Evolutionary conservation across 306 rosid genomes (phyloP).

Genomic region (Astragalus membranaceus): DNA sequence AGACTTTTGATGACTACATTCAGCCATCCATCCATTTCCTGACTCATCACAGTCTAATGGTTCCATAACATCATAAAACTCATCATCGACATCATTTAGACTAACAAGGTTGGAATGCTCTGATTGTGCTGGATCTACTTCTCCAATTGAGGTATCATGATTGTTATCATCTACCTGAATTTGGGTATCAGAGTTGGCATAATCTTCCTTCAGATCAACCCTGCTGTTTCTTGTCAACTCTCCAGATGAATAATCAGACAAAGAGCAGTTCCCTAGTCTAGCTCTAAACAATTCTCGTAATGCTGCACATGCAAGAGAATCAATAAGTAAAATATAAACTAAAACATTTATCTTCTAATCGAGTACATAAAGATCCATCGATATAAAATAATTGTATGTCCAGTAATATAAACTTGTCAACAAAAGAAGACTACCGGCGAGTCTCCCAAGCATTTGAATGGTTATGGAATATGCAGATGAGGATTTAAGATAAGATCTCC

Average conservation of each 20-base stretch:
- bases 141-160: constrained; percentile 26
- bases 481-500: constrained; percentile 76
- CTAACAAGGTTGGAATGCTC: constrained; percentile 48
- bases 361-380: not conserved
- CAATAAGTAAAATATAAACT: constrained; percentile 14
- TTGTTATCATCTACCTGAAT: constrained; percentile 30
- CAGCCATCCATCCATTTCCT: constrained; percentile 73
- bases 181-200: constrained; percentile 34
- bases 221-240: constrained; percentile 37
- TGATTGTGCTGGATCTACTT: constrained; percentile 40
- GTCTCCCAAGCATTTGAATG: constrained; percentile 82
- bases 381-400: constrained; percentile 8
- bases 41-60: constrained; percentile 51
- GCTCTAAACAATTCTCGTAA: constrained; percentile 67
- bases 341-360: constrained; percentile 5
- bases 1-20: constrained; percentile 33
- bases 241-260: constrained; percentile 48
- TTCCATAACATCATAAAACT: constrained; percentile 87
- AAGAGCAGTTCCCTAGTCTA: constrained; percentile 41
- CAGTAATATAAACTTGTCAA: not conserved
- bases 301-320: constrained; percentile 47
- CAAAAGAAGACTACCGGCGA: constrained; percentile 57
- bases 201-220: constrained; percentile 35
- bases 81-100: constrained; percentile 56
- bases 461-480: constrained; percentile 80